These are phyloP conservation scores for Aureobasidium sp. DNA, from an alignment of 2,329 filamentous ascomycete species.

Conservation along the genomic window DNA sequence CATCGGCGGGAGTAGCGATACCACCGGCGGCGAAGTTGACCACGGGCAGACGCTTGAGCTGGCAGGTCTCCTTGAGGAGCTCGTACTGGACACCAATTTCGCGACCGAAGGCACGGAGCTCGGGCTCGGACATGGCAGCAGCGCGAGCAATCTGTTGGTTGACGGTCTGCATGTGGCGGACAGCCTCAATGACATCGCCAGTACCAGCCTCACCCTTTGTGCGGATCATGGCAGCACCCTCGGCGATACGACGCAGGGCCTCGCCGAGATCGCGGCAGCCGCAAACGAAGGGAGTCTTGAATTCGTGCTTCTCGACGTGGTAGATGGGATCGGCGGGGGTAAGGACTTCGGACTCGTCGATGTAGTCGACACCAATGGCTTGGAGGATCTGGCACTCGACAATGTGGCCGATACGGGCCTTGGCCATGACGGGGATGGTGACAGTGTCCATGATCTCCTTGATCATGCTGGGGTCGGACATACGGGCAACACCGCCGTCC, in stretches of 20 bases:
- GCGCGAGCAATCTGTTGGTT: constrained; percentile 75
- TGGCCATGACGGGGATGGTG: constrained; percentile 98
- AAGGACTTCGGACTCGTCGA: constrained; percentile 95
- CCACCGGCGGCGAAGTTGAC: constrained; percentile 99
- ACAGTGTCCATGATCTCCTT: constrained; percentile 90
- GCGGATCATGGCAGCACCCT: constrained; percentile 97
- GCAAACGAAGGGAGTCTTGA: constrained; percentile 86
- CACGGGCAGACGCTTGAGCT: constrained; percentile 81
- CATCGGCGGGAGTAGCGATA: constrained; percentile 96
- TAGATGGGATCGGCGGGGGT: constrained; percentile 85
- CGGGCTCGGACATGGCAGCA: constrained; percentile 56
- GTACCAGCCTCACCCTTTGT: constrained; percentile 98
- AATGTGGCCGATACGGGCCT: constrained; percentile 94
- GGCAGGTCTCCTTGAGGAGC: constrained; percentile 77
- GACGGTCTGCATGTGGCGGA: constrained; percentile 90
- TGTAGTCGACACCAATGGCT: constrained; percentile 91
- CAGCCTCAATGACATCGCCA: constrained; percentile 93
- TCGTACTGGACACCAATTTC: constrained; percentile 72
- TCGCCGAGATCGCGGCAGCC: constrained; percentile 92
- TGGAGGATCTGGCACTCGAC: constrained; percentile 98
- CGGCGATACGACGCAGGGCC: constrained; percentile 80
- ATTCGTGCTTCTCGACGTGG: constrained; percentile 85
- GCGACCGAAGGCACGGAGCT: constrained; percentile 71
- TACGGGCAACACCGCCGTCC: constrained; percentile 88
- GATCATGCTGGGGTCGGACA: constrained; percentile 94